These are phyloP conservation scores for Graphilbum ipis-grandicollis DNA, from an alignment of 2,329 filamentous ascomycete species.

Conservation along the genomic window DNA sequence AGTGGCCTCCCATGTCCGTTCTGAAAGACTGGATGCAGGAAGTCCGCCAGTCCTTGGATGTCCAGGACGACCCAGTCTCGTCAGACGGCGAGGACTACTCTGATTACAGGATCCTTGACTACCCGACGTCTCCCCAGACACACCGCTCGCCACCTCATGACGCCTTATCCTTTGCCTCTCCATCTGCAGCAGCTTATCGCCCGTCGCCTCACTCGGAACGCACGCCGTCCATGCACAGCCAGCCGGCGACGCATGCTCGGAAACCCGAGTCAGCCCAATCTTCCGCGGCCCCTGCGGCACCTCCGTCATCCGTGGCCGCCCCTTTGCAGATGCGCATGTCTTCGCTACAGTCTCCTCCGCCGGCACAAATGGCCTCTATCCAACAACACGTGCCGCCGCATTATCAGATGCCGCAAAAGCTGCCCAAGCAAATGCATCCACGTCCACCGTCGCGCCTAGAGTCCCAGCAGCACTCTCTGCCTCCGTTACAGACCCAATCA, in stretches of 20 bases:
- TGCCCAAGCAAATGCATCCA: conserved; percentile 2
- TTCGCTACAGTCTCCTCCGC: too few species aligned
- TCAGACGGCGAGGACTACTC: conserved; percentile 35
- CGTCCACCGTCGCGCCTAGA: neutral
- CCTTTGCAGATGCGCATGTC: too few species aligned
- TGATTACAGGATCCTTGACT: conserved; percentile 16
- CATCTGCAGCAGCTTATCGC: neutral
- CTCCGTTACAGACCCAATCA: neutral
- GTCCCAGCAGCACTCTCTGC: conserved; percentile 2
- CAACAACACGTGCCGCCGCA: neutral
- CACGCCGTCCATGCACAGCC: neutral
- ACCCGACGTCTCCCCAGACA: conserved; percentile 8
- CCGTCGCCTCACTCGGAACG: neutral
- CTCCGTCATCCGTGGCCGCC: too few species aligned
- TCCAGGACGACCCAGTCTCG: conserved; percentile 26
- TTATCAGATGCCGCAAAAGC: neutral
- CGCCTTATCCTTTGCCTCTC: neutral
- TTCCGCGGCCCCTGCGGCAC: too few species aligned
- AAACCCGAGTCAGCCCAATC: too few species aligned
- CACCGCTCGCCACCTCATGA: conserved; percentile 12
- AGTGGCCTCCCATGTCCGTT: conserved; percentile 38
- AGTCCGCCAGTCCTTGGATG: conserved; percentile 30
- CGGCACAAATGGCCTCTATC: neutral
- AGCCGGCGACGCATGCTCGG: neutral
- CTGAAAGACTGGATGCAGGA: conserved; percentile 45